Evolutionary conservation across 2,329 filamentous ascomycete species (phyloP), one percentile per base, ranked within the genome.

Genomic region (Fusarium pininemorale): DNA sequence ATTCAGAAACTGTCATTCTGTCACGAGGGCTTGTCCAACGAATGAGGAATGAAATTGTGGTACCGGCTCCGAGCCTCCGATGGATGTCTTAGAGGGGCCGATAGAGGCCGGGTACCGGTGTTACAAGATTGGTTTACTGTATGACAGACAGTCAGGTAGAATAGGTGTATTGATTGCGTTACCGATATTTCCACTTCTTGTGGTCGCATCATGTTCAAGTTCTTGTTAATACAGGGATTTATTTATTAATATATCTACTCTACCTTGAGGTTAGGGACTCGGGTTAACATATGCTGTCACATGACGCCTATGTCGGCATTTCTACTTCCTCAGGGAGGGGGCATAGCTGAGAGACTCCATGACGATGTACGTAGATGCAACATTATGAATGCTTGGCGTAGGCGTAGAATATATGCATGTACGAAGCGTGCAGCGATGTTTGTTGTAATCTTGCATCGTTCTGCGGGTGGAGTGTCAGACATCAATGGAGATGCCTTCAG

Each of bases 71-170:
- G 63, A 57, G 22, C 8, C 54, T 37, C 59, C 48, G 63, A 72
- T 5, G 71, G 50, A 72, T 64, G 41, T 60, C 56, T 53, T 51
- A 24, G 39, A 41, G 70, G n/a, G 59, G 70, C 72, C 72, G 71
- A 74, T 37, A 44, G 64, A 72, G 59, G 56, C 71, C 59, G 56
- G 71, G 55, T 42, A 20, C 10, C 7, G 13, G 58, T 64, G n/a
- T 28, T 16, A 48, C 35, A 22, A 44, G 22, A 64, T 37, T 64
- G 32, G 22, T n/a, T 22, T 18, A 4, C 15, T 37, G 24, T 13
- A 45, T 2, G 22, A 44, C 22, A 37, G 20, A 32, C 6, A 10
- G 13, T 32, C 16, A n/a, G 37, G 18, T 50, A 41, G 30, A 30
- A 30, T 51, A 37, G 8, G 7, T 26, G 50, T 38, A 28, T 22